phyloP scores from a whole-genome alignment of 1,284 basidiomycete genomes.

The Ceratobasidium sp. region DNA sequence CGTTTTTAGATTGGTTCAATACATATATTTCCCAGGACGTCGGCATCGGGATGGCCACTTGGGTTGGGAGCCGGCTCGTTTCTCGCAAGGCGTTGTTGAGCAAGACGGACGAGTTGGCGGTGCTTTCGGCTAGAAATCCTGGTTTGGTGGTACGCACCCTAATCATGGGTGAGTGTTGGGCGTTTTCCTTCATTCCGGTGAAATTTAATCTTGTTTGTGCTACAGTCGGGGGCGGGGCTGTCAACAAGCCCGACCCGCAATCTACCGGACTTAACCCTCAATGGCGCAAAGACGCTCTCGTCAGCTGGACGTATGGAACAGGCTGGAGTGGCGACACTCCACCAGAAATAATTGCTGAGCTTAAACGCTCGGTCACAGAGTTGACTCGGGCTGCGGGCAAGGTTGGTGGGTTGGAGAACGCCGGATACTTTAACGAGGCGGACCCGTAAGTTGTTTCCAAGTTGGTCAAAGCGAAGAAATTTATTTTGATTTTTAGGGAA shows the following conservation, averaged over 20 bases:
- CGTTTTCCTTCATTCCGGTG: not conserved
- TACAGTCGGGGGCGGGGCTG: constrained; percentile 46
- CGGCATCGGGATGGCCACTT: not conserved
- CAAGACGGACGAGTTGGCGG: not conserved
- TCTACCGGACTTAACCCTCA: constrained; percentile 59
- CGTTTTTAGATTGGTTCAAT: constrained; percentile 16
- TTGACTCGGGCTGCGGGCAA: constrained; percentile 50
- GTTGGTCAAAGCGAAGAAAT: not conserved
- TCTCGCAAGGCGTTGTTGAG: not conserved
- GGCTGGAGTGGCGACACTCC: constrained; percentile 56
- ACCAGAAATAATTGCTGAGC: constrained; percentile 50
- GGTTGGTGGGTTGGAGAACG: constrained; percentile 53
- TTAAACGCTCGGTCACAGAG: constrained; percentile 52
- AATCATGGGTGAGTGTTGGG: not conserved
- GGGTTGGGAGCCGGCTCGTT: not conserved
- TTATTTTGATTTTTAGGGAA: not conserved
- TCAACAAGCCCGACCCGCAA: constrained; percentile 52
- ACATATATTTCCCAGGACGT: not conserved
- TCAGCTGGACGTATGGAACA: constrained; percentile 50
- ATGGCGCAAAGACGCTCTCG: constrained; percentile 57
- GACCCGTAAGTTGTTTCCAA: constrained; percentile 51
- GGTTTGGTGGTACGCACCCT: not conserved
- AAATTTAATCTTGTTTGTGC: not conserved
- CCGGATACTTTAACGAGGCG: constrained; percentile 61
- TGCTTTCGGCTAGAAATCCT: not conserved